Base-by-base conservation (phyloP, 2,329 filamentous ascomycete genomes). In the Trematosphaeria pertusa region DNA sequence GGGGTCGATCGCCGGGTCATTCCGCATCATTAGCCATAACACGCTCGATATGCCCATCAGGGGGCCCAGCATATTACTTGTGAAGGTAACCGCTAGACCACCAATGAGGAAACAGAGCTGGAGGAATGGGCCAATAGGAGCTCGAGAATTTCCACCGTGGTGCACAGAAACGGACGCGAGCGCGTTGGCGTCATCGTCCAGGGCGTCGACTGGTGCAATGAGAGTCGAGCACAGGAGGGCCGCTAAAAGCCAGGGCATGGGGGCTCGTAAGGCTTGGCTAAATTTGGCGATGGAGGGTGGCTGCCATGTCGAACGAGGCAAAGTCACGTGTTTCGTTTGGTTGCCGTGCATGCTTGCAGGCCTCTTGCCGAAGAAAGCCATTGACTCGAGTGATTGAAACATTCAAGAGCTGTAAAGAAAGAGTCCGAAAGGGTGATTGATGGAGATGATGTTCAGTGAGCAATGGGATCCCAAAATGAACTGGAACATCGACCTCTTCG, bases 21-120 rank as follows among this genome's bases (percentile, higher is more conserved):
- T 59, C 10, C 56, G 50, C 54, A 59, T 57, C 36, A 57, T 55
- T 24, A 57, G 33, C 53, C 53, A 59, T 24, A 57, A 31, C 1
- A 59, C 36, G 35, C 56, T 53, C 8, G 54, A 34, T n/a, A 53
- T 44, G 2, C 56, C 56, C 56, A 59, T 55, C n/a, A 51, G 32
- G 5, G 54, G 54, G 3, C 51, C 54, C 2, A 55, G 28, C 4
- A 50, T 32, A 22, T 34, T 48, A 12, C 31, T 46, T 21, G 45
- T 43, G 2, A 43, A 9, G 5, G 38, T 37, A 7, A 38, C 4
- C 3, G 28, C 22, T 11, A 34, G 3, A 14, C 45, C 38, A 7
- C 45, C 45, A 48, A 43, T 38, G 10, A 48, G 12, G 7, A 48
- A 17, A 21, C 32, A 43, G 19, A 32, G 12, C 3, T 33, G 22